phyloP scores from a whole-genome alignment of 345 rosid genomes.

The Murraya paniculata region DNA sequence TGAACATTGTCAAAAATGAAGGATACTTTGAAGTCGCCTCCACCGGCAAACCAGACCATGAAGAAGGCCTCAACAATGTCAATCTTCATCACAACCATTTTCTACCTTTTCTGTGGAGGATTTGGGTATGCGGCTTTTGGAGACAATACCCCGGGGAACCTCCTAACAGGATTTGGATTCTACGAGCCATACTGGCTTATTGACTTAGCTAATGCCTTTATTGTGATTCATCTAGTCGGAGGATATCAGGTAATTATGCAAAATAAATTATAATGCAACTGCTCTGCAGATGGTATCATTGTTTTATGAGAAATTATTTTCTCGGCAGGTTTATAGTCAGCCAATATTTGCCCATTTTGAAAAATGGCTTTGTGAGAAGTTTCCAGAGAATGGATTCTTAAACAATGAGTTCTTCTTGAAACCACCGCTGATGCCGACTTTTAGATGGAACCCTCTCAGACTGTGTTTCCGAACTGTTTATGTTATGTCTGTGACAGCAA shows the following conservation, averaged over 20 bases:
- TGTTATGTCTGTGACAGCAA: constrained; percentile 45
- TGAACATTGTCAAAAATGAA: constrained; percentile 19
- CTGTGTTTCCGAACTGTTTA: constrained; percentile 50
- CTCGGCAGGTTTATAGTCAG: constrained; percentile 48
- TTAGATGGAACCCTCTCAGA: constrained; percentile 32
- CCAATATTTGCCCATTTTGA: constrained; percentile 47
- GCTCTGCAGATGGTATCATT: not conserved
- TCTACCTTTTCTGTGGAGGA: constrained; percentile 43
- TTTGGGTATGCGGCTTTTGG: constrained; percentile 60
- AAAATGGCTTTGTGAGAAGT: constrained; percentile 36
- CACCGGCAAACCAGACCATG: constrained; percentile 45
- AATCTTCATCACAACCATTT: constrained; percentile 27
- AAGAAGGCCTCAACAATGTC: constrained; percentile 42
- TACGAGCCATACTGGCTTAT: constrained; percentile 53
- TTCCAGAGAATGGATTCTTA: constrained; percentile 44
- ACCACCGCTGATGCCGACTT: constrained; percentile 29
- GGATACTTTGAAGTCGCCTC: constrained; percentile 50
- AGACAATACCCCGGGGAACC: constrained; percentile 47
- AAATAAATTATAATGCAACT: not conserved
- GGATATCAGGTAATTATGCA: constrained; percentile 41
- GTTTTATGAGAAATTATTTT: not conserved
- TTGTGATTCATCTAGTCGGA: constrained; percentile 48
- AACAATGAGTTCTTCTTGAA: constrained; percentile 27
- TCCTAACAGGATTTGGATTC: constrained; percentile 52
- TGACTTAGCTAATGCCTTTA: constrained; percentile 47